These are phyloP conservation scores for Amauroascus verrucosus DNA, from an alignment of 2,329 filamentous ascomycete genomes.

Conservation along the genomic window DNA sequence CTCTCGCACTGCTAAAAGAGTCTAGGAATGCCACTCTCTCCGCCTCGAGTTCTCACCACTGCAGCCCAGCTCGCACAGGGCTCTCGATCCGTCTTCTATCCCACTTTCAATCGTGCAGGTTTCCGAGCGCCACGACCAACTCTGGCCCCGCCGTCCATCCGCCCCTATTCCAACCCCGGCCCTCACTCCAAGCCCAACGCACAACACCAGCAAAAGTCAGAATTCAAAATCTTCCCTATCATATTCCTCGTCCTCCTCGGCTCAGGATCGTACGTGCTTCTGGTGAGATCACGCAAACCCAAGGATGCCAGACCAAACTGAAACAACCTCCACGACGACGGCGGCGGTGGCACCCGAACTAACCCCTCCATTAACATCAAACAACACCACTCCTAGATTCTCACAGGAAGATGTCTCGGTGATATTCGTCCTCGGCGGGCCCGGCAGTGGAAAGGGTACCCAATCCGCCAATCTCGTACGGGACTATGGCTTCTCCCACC, in stretches of 20 bases:
- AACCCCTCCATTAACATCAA: slow-evolving; percentile 39
- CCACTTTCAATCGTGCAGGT: neutral
- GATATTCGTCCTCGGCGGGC: slow-evolving; percentile 90
- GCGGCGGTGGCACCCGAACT: slow-evolving; percentile 22
- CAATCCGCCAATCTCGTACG: slow-evolving; percentile 82
- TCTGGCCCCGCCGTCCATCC: slow-evolving; percentile 1
- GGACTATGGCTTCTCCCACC: slow-evolving; percentile 83
- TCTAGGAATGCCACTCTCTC: slow-evolving; percentile 6
- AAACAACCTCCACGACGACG: slow-evolving; percentile 14
- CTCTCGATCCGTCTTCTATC: neutral
- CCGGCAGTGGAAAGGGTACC: slow-evolving; percentile 91
- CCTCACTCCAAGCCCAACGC: slow-evolving; percentile 9
- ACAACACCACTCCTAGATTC: slow-evolving; percentile 60
- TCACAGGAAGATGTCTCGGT: slow-evolving; percentile 73
- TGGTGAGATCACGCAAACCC: slow-evolving; percentile 41
- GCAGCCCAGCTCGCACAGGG: slow-evolving; percentile 8
- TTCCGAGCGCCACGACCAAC: slow-evolving; percentile 2
- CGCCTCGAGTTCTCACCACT: slow-evolving; percentile 5
- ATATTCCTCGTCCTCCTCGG: slow-evolving; percentile 39
- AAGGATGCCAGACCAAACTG: slow-evolving; percentile 14
- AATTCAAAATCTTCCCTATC: slow-evolving; percentile 36
- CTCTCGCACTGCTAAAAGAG: neutral
- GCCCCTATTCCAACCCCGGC: slow-evolving; percentile 7
- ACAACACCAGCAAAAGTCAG: slow-evolving; percentile 24
- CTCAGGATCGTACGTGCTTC: slow-evolving; percentile 41